Evolutionary conservation across 768 basidiomycete species (phyloP).

Genomic region (Lyophyllum atratum): DNA sequence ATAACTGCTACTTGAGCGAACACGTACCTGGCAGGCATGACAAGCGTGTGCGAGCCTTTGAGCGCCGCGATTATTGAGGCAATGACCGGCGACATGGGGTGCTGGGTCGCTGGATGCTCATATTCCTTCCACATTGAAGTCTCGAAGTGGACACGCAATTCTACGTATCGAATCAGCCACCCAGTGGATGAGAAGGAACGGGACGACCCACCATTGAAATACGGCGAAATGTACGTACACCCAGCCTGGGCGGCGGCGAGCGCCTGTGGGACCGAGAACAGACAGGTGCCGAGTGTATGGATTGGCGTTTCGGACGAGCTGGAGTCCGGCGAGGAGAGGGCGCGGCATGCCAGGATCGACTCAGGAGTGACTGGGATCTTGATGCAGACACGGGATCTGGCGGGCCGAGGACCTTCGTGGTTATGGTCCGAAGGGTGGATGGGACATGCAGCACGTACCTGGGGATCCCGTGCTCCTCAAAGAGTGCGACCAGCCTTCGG

Average conservation of each 20-base stretch:
- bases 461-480: conserved; percentile 44
- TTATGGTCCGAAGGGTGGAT: neutral
- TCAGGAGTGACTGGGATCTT: conserved; percentile 61
- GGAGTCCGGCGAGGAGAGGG: conserved; percentile 40
- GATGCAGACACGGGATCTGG: conserved; percentile 52
- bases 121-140: conserved; percentile 40
- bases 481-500: conserved; percentile 38
- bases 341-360: conserved; percentile 48
- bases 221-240: conserved; percentile 55
- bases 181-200: neutral
- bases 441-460: conserved; percentile 23
- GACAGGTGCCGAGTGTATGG: conserved; percentile 52
- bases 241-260: conserved; percentile 54
- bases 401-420: neutral
- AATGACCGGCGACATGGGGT: conserved; percentile 44
- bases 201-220: conserved; percentile 48
- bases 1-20: neutral
- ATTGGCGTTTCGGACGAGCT: conserved; percentile 25
- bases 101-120: conserved; percentile 35
- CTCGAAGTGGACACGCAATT: conserved; percentile 50
- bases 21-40: conserved; percentile 54
- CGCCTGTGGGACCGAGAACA: conserved; percentile 59
- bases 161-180: conserved; percentile 20
- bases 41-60: conserved; percentile 40
- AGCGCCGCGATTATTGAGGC: conserved; percentile 38